These are phyloP conservation scores for Phytophthora pisi DNA, from an alignment of 352 stramenopile species.

Conservation along the genomic window DNA sequence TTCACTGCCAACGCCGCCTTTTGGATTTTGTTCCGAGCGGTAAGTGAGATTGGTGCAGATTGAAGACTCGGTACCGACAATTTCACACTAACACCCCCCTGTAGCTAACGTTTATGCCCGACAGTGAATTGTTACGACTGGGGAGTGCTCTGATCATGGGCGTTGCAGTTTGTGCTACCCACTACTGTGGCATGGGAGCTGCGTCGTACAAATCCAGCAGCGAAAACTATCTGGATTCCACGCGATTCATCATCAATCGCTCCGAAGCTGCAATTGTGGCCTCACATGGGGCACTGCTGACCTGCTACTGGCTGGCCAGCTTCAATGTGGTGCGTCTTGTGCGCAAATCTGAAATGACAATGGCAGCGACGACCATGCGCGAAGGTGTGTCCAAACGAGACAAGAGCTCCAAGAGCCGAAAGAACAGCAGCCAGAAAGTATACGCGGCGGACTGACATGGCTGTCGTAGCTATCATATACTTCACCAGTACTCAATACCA, in stretches of 20 bases:
- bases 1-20: slow-evolving; percentile 63
- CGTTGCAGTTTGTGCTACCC: slow-evolving; percentile 59
- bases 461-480: not conserved
- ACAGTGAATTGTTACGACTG: slow-evolving; percentile 51
- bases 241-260: slow-evolving; percentile 44
- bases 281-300: slow-evolving; percentile 50
- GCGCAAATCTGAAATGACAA: slow-evolving; percentile 29
- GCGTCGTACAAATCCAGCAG: slow-evolving; percentile 40
- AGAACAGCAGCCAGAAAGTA: slow-evolving; percentile 20
- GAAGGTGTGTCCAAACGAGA: slow-evolving; percentile 23
- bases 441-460: slow-evolving; percentile 4
- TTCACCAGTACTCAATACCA: not conserved
- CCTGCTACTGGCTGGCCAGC: slow-evolving; percentile 63
- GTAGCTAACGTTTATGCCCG: slow-evolving; percentile 63
- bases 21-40: slow-evolving; percentile 70
- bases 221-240: slow-evolving; percentile 40
- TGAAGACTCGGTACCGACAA: not conserved
- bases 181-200: slow-evolving; percentile 58
- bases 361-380: slow-evolving; percentile 20
- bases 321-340: slow-evolving; percentile 36
- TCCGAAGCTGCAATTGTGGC: slow-evolving; percentile 33
- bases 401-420: slow-evolving; percentile 19
- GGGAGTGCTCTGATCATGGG: slow-evolving; percentile 66
- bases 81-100: slow-evolving; percentile 8
- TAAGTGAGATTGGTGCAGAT: slow-evolving; percentile 13